These are phyloP conservation scores for Sclerotinia trifoliorum DNA, from an alignment of 2,329 filamentous ascomycete species.

Conservation along the genomic window DNA sequence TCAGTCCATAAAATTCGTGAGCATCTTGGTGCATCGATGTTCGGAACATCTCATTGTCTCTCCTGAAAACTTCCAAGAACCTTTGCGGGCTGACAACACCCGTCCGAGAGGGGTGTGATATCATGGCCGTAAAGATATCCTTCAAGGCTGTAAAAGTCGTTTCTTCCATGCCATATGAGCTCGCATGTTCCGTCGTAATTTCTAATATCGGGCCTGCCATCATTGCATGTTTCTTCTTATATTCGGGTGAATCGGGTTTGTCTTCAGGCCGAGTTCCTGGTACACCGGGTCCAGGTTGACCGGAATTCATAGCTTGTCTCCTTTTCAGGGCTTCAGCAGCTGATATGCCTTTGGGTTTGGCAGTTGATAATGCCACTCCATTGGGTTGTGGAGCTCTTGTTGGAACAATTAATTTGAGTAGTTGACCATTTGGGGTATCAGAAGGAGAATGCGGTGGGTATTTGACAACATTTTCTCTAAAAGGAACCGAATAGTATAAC, in stretches of 20 bases:
- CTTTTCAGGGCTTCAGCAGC: slow-evolving; percentile 57
- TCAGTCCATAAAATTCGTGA: slow-evolving; percentile 91
- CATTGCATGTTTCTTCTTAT: slow-evolving; percentile 96
- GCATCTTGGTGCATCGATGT: slow-evolving; percentile 98
- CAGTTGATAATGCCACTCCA: slow-evolving; percentile 47
- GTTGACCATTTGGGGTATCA: slow-evolving; percentile 63
- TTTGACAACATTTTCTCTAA: slow-evolving; percentile 90
- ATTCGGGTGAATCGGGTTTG: slow-evolving; percentile 90
- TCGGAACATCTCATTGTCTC: slow-evolving; percentile 95
- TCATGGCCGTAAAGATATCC: slow-evolving; percentile 91
- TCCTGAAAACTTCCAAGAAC: slow-evolving; percentile 89
- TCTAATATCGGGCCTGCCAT: slow-evolving; percentile 83
- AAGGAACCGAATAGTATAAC: slow-evolving; percentile 91
- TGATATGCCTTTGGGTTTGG: slow-evolving; percentile 54
- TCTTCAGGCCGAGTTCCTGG: slow-evolving; percentile 69
- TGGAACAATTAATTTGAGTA: slow-evolving; percentile 58
- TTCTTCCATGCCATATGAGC: slow-evolving; percentile 87
- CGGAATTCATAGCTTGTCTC: slow-evolving; percentile 53
- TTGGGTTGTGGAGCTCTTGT: slow-evolving; percentile 50
- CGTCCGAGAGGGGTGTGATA: slow-evolving; percentile 75
- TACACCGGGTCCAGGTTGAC: slow-evolving; percentile 54
- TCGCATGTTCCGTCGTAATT: slow-evolving; percentile 75
- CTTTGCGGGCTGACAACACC: slow-evolving; percentile 90
- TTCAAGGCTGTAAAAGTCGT: slow-evolving; percentile 92
- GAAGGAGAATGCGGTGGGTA: slow-evolving; percentile 74